A percentile compares a stretch with the other conserved stretches of the same genome.
These are phyloP conservation scores for Violaceomyces palustris DNA, from an alignment of 1,284 basidiomycete genomes.

Conservation along the genomic window DNA sequence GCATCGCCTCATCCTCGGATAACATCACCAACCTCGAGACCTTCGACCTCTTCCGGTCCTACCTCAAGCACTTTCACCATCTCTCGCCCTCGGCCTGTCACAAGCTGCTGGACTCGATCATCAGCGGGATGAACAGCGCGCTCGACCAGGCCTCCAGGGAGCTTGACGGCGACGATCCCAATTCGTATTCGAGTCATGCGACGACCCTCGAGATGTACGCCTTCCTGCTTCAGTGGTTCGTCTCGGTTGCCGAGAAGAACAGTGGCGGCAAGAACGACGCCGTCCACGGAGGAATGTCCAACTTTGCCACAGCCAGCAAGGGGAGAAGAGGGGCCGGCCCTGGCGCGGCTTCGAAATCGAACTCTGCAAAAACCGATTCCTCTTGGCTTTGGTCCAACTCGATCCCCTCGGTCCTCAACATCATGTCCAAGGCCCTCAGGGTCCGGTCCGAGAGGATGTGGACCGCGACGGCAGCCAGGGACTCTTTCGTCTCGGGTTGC, in stretches of 20 bases:
- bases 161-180: slow-evolving; percentile 26
- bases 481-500: slow-evolving; percentile 48
- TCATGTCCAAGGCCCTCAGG: slow-evolving; percentile 38
- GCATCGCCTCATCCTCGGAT: slow-evolving; percentile 28
- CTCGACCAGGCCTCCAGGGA: slow-evolving; percentile 36
- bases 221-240: slow-evolving; percentile 48
- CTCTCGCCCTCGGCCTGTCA: slow-evolving; percentile 31
- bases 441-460: slow-evolving; percentile 41
- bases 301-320: slow-evolving; percentile 13
- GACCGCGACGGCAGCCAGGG: slow-evolving; percentile 40
- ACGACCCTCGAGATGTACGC: slow-evolving; percentile 44
- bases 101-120: slow-evolving; percentile 42
- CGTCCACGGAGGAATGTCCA: slow-evolving; percentile 6
- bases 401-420: slow-evolving; percentile 36
- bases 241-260: slow-evolving; percentile 41
- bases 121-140: slow-evolving; percentile 29
- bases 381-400: slow-evolving; percentile 38
- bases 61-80: slow-evolving; percentile 38
- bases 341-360: slow-evolving; percentile 16
- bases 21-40: slow-evolving; percentile 21
- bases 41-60: slow-evolving; percentile 40
- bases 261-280: slow-evolving; percentile 13
- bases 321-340: slow-evolving; percentile 3
- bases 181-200: slow-evolving; percentile 30
- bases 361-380: slow-evolving; percentile 20